Base-by-base conservation (phyloP, 345 rosid species). In the Corchorus capsularis region DNA sequence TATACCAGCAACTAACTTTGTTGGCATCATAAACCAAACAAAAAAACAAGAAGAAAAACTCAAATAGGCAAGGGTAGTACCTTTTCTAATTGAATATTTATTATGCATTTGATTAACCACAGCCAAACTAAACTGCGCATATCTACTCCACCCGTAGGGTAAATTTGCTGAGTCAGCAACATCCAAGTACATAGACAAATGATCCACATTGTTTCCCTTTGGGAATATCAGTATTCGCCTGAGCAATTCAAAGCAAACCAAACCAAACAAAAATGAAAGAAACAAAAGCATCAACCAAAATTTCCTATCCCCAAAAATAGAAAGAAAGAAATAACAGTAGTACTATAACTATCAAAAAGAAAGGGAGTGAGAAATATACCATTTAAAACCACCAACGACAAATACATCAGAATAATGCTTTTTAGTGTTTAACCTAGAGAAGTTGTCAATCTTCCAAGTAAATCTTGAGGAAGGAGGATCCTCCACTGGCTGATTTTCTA, bases 121-220 rank as follows among this genome's bases (percentile, higher is more conserved):
- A 8, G 92, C 91, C 87, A 96, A 83, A 79, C 94, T 92, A 83
- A 96, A 96, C 78, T 93, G 98, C 5, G 97, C 93, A 37, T 87
- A 92, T 88, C 98, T 89, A 86, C 91, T 91, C 99, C 99, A 96
- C 41, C 94, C 98, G 60, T 93, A 90, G 1, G 98, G 94, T 86
- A 93, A 86, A 45, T 83, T 85, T 35, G 85, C 67, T 27, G 98
- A 84, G 84, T 96, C 99, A 16, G 97, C 90, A 83, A 96, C 97
- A 87, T 96, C 97, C 86, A 96, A 83, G 81, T 96, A 96, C 97
- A 95, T 90, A 53, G 98, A 95, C 86, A 95, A 86, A 79, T 87
- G 93, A 73, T 92, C 97, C 78, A 93, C 97, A 76, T 91, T 92
- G 87, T 93, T 92, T 75, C 98, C 98, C 79, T 91, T 92, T 6